Evolutionary conservation across 2,329 filamentous ascomycete species (phyloP), one percentile per base, ranked within the genome.

Genomic region (Hypoxylon sp.): DNA sequence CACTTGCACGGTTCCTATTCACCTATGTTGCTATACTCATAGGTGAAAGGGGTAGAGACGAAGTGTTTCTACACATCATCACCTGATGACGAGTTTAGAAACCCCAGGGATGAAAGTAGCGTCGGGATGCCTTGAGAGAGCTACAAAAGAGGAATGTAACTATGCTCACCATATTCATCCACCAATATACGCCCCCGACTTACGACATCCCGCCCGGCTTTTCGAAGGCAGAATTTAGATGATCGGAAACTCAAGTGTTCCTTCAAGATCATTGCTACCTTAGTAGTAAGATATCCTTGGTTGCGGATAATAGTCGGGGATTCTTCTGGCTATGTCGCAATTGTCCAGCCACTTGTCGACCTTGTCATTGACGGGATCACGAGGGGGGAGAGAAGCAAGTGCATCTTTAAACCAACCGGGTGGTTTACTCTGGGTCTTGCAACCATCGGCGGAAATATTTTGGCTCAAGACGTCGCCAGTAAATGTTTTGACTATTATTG

Each of bases 401-500:
- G 31, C 33, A 4, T 4, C 19, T 46, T n/a, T n/a, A 3, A 22
- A 44, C 26, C 26, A 31, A 9, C 17, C 6, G 5, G n/a, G 19
- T 22, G 33, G 22, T 19, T 35, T 46, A 26, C 33, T 3, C 5
- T 26, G 17, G 31, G 11, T n/a, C 17, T 26, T 14, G 19, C 4
- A 4, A 9, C 24, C 8, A 22, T 35, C 22, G 46, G 42, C 51
- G 14, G 37, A 46, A 19, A 22, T 50, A 35, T 33, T 22, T 53
- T 42, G 22, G 39, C 59, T 47, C 60, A 39, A 19, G 17, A n/a
- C 17, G 11, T 39, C 24, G 13, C 17, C 19, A 42, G 19, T 10
- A 33, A 54, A 29, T 29, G 26, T 24, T 44, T 61, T 51, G 13
- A 17, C 44, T 52, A 59, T 50, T 47, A 69, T 66, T 10, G 37